Evolutionary conservation across 2,329 filamentous ascomycete genomes (phyloP).

Genomic region (Colletotrichum sublineola): DNA sequence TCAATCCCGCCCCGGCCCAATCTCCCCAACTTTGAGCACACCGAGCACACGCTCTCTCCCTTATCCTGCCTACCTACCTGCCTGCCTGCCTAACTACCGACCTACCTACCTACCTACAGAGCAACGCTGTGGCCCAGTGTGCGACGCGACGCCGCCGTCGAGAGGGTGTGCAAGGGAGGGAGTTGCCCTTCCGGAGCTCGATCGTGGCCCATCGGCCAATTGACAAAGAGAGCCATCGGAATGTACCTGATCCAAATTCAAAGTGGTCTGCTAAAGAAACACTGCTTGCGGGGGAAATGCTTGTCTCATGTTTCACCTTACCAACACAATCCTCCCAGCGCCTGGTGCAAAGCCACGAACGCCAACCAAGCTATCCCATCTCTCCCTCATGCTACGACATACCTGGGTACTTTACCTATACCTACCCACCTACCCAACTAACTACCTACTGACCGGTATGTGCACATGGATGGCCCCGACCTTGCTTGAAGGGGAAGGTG

Average conservation of each 20-base stretch:
- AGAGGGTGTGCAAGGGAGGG: not conserved
- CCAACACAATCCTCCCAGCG: conserved; percentile 19
- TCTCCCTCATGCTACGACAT: not conserved
- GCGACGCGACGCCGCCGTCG: no score
- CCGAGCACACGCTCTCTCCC: no score
- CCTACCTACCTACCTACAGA: no score
- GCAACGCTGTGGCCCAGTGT: no score
- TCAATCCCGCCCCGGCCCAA: not conserved
- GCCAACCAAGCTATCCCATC: not conserved
- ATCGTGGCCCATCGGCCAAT: not conserved
- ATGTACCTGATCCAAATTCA: conserved; percentile 3
- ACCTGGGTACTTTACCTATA: no score
- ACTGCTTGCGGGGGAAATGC: conserved; percentile 39
- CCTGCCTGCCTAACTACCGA: no score
- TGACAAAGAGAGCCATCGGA: not conserved
- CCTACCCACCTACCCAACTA: no score
- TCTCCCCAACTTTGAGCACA: not conserved
- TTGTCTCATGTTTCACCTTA: conserved; percentile 38
- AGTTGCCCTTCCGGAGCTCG: not conserved
- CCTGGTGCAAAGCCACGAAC: not conserved
- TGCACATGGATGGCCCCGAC: no score
- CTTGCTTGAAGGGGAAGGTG: not conserved
- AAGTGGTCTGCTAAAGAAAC: conserved; percentile 25
- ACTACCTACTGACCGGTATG: no score
- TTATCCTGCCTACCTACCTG: no score